Evolutionary conservation across 306 rosid species (phyloP).

Genomic region (Trifolium subterraneum): DNA sequence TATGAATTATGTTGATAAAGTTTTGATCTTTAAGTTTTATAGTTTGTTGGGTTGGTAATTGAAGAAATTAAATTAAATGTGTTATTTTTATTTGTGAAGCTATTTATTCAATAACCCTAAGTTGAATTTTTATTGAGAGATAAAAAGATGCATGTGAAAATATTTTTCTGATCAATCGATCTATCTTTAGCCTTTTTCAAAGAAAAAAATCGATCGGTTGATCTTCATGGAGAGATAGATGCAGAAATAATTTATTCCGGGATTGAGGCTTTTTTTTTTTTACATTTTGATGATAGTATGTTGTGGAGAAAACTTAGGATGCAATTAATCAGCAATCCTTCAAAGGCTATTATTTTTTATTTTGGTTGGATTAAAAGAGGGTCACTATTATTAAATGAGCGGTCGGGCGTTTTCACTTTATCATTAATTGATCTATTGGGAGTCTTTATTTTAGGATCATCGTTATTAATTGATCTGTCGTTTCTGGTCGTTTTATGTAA

Average conservation of each 20-base stretch:
- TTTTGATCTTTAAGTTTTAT: slow-evolving; percentile 19
- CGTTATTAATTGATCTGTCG: not conserved
- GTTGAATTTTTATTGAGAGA: not conserved
- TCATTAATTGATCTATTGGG: not conserved
- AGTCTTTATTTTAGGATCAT: not conserved
- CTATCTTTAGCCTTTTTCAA: not conserved
- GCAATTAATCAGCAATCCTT: not conserved
- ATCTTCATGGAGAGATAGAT: not conserved
- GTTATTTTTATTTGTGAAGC: not conserved
- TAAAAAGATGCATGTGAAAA: not conserved
- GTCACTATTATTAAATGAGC: not conserved
- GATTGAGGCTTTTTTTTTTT: slow-evolving; percentile 1
- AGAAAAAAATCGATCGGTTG: not conserved
- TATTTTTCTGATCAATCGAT: not conserved
- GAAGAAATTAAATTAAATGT: not conserved
- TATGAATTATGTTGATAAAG: slow-evolving; percentile 14
- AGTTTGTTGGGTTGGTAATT: not conserved
- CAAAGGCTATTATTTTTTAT: not conserved
- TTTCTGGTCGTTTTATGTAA: not conserved
- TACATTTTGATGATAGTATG: not conserved
- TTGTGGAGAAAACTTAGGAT: not conserved
- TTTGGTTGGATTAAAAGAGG: too few species aligned
- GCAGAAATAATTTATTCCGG: not conserved
- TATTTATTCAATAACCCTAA: not conserved
- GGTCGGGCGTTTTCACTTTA: not conserved